A percentile compares a stretch with the other conserved stretches of the same genome.
Evolutionary conservation across 2,329 filamentous ascomycete species (phyloP).

Genomic region (Coniella lustricola): DNA sequence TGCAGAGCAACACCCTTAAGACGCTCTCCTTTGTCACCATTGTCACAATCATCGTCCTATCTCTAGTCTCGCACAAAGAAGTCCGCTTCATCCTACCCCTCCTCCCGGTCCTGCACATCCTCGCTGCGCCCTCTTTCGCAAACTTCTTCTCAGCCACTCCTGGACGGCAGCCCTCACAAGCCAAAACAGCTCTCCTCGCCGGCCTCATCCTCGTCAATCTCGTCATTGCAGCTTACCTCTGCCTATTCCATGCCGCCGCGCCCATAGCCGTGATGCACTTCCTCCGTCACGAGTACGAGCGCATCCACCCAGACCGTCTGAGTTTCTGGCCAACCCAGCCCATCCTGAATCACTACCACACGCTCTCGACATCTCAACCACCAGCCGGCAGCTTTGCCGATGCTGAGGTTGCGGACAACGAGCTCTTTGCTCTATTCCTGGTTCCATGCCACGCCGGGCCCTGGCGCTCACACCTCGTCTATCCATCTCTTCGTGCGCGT

Average conservation of each 20-base stretch:
- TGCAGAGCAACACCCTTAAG: constrained; percentile 38
- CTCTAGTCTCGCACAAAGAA: constrained; percentile 87
- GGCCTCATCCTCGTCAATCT: constrained; percentile 59
- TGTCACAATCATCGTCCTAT: constrained; percentile 57
- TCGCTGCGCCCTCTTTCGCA: constrained; percentile 62
- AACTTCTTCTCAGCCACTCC: constrained; percentile 49
- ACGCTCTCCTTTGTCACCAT: constrained; percentile 53
- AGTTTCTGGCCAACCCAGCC: constrained; percentile 21
- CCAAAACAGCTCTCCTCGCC: constrained; percentile 49
- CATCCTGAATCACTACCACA: constrained; percentile 11
- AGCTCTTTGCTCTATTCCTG: constrained; percentile 69
- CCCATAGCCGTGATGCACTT: constrained; percentile 67
- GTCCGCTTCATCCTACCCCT: constrained; percentile 94
- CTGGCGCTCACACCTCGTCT: constrained; percentile 82
- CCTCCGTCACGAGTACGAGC: constrained; percentile 67
- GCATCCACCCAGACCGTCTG: constrained; percentile 39
- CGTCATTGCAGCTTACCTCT: constrained; percentile 65
- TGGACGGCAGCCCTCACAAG: constrained; percentile 21
- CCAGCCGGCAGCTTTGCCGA: constrained; percentile 18
- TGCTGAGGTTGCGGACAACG: constrained; percentile 28
- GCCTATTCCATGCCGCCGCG: constrained; percentile 72
- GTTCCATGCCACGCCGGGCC: constrained; percentile 96
- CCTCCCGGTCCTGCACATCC: constrained; percentile 74
- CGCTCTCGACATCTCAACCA: constrained; percentile 22
- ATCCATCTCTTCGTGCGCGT: constrained; percentile 69